These are phyloP conservation scores for Termitomyces sp. DNA, from an alignment of 768 basidiomycete species.

Conservation along the genomic window DNA sequence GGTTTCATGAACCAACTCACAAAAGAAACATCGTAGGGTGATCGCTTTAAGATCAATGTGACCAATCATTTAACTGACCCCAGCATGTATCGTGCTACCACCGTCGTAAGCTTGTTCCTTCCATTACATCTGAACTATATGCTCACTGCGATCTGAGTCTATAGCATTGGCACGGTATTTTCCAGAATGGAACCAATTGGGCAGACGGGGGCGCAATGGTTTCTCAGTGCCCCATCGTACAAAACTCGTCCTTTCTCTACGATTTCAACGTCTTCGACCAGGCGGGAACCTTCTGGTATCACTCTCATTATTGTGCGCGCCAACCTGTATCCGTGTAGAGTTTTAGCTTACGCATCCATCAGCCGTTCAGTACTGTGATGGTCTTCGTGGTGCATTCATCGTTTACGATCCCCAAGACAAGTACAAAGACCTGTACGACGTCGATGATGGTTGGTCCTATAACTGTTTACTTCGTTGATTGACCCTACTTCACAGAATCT, in stretches of 20 bases:
- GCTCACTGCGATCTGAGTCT: background rate
- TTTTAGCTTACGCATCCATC: background rate
- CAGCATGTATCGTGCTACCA: constrained; percentile 5
- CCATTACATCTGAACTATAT: background rate
- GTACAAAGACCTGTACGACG: constrained; percentile 25
- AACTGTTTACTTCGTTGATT: no score
- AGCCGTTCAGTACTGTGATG: constrained; percentile 30
- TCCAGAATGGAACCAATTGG: constrained; percentile 23
- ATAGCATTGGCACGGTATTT: constrained; percentile 41
- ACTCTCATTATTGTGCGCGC: constrained; percentile 20
- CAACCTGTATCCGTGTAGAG: background rate
- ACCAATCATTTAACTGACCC: constrained; percentile 3
- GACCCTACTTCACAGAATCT: background rate
- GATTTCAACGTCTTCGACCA: constrained; percentile 19
- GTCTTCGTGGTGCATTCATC: constrained; percentile 23
- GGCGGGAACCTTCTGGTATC: constrained; percentile 21
- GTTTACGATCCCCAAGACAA: constrained; percentile 30
- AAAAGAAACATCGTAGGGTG: background rate
- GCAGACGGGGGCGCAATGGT: constrained; percentile 32
- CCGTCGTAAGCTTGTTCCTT: background rate
- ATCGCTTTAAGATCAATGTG: constrained; percentile 2
- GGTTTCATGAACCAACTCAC: no score
- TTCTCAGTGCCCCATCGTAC: constrained; percentile 34
- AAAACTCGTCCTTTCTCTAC: constrained; percentile 29
- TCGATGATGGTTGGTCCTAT: constrained; percentile 6